Evolutionary conservation across 768 basidiomycete species (phyloP).

Genomic region (Stropharia rugosoannulata): DNA sequence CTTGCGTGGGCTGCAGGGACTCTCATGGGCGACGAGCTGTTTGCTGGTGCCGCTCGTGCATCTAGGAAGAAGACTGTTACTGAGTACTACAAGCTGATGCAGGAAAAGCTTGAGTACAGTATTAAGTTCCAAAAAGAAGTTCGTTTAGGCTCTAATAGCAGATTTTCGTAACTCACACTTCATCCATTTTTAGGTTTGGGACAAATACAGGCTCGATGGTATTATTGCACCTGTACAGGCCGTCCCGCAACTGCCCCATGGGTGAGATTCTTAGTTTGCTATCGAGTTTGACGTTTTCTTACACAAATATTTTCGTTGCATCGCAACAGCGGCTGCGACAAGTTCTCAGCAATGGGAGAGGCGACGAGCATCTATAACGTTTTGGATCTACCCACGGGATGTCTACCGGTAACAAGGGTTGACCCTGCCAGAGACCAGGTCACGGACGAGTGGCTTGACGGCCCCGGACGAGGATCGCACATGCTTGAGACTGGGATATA

Average conservation of each 20-base stretch:
- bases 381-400: constrained; percentile 69
- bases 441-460: constrained; percentile 56
- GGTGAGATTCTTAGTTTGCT: constrained; percentile 36
- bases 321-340: constrained; percentile 44
- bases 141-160: constrained; percentile 20
- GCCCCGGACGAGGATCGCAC: constrained; percentile 50
- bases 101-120: constrained; percentile 42
- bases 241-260: constrained; percentile 69
- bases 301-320: background rate
- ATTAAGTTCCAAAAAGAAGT: constrained; percentile 56
- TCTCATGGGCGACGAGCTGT: constrained; percentile 44
- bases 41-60: constrained; percentile 38
- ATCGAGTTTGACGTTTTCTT: background rate
- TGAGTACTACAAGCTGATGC: constrained; percentile 46
- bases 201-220: constrained; percentile 61
- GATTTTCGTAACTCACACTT: background rate
- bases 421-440: constrained; percentile 57
- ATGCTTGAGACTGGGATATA: constrained; percentile 64
- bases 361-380: constrained; percentile 73
- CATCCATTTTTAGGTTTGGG: constrained; percentile 56
- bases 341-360: constrained; percentile 49
- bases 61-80: constrained; percentile 43
- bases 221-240: constrained; percentile 77
- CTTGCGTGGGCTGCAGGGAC: constrained; percentile 40
- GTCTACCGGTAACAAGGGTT: constrained; percentile 80